Evolutionary conservation across 2,329 filamentous ascomycete species (phyloP).

Genomic region (Falciphora oryzae): DNA sequence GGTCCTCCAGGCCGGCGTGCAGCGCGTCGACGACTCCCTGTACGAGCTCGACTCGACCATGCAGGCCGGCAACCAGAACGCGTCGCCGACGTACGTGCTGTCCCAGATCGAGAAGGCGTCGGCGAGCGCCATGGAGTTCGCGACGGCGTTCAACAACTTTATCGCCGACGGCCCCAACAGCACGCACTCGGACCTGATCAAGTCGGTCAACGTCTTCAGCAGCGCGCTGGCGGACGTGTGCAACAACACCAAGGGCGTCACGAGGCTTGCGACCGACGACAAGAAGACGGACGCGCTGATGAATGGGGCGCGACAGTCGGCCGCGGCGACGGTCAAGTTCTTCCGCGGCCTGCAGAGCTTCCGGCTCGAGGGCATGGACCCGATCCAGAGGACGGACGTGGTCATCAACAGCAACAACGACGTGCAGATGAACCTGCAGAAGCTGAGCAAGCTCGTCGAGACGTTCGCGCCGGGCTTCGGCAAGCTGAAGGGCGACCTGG

Average conservation of each 20-base stretch:
- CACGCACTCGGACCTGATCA: constrained; percentile 79
- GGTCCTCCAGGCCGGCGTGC: constrained; percentile 85
- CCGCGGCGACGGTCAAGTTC: constrained; percentile 84
- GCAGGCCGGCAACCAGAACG: constrained; percentile 98
- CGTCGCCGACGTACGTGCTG: constrained; percentile 87
- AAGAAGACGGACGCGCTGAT: constrained; percentile 87
- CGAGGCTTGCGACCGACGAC: constrained; percentile 87
- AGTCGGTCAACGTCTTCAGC: constrained; percentile 83
- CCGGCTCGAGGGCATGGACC: constrained; percentile 83
- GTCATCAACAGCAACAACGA: constrained; percentile 98
- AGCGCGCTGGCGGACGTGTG: constrained; percentile 90
- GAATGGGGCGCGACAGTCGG: constrained; percentile 75
- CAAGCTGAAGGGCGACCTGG: constrained; percentile 87
- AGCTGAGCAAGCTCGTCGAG: constrained; percentile 88
- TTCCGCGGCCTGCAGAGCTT: constrained; percentile 94
- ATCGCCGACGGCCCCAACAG: constrained; percentile 94
- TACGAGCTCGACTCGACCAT: constrained; percentile 97
- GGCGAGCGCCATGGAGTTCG: constrained; percentile 91
- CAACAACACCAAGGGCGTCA: constrained; percentile 93
- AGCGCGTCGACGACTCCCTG: constrained; percentile 90
- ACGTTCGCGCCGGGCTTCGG: constrained; percentile 81
- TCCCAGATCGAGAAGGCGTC: constrained; percentile 98
- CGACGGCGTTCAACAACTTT: constrained; percentile 96
- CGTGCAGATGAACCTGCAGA: constrained; percentile 88
- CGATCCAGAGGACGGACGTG: constrained; percentile 89